Evolutionary conservation across 805 yeast species (phyloP).

Genomic region (Saccharomyces paradoxus): DNA sequence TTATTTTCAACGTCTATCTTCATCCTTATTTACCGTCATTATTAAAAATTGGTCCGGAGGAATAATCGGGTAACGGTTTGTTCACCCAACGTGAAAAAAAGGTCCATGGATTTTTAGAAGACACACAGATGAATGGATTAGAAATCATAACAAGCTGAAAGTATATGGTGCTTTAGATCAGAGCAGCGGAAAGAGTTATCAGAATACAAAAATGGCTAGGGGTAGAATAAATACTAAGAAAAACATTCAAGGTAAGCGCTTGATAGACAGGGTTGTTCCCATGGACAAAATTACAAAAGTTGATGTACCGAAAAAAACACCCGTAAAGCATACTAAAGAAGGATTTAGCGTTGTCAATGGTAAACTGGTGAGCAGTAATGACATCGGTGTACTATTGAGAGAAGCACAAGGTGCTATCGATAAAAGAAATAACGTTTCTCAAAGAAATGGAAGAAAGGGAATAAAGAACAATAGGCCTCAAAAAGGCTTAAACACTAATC

Average conservation of each 20-base stretch:
- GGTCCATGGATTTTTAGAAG: background rate
- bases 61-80: background rate
- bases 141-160: background rate
- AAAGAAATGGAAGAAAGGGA: background rate
- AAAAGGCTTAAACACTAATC: background rate
- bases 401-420: conserved; percentile 10
- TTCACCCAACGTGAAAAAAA: background rate
- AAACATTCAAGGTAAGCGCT: conserved; percentile 6
- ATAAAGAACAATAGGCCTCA: background rate
- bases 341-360: conserved; percentile 25
- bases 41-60: background rate
- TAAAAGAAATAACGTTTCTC: conserved; percentile 2
- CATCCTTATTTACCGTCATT: background rate
- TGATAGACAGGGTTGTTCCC: conserved; percentile 11
- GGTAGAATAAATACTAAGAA: conserved; percentile 2
- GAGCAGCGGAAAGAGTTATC: background rate
- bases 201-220: conserved; percentile 7
- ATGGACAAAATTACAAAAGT: background rate
- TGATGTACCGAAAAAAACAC: conserved; percentile 1
- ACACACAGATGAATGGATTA: background rate
- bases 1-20: background rate
- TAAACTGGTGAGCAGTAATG: conserved; percentile 19
- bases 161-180: background rate
- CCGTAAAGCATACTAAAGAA: conserved; percentile 2
- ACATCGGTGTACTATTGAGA: conserved; percentile 20